Evolutionary conservation across 331 rosid species (phyloP), one percentile per base, ranked within the genome.

Genomic region (Quercus lobata): DNA sequence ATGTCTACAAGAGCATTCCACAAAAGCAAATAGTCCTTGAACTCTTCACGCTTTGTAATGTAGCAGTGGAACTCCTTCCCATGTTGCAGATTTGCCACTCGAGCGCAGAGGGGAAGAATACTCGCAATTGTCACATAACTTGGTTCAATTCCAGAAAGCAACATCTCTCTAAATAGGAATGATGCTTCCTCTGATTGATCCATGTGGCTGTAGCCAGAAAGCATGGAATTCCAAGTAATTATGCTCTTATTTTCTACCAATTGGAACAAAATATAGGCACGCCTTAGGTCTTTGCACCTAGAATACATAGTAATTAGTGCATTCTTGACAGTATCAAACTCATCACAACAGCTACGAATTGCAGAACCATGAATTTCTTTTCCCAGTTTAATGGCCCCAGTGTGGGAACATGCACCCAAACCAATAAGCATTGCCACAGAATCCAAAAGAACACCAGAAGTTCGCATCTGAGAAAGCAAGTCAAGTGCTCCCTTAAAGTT

Each of bases 11-110:
- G 90, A 57, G 93, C 86, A 83, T 96, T 96, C 99, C 97, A 83
- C 82, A 91, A 76, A 17, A 90, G 69, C 35, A 96, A 84, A 69
- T 81, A 60, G 66, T 87, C 86, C 71, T 61, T 68, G 35, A 93
- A 88, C 80, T 78, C 88, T 75, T 80, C 84, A 37, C 74, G 85
- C 79, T 92, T 96, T 60, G 80, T 74, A 65, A 96, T 90, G 83
- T 90, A 93, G 85, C 97, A 89, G 79, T 96, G 98, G 76, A 93
- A 93, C 84, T 93, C 99, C 77, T 88, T 93, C 49, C 98, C 98
- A 29, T 91, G 97, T 76, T 91, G 94, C 69, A 96, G 91, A 85
- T 96, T 87, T 21, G 94, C 93, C 55, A 88, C 88, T 79, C 97
- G 93, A 71, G 98, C 96, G 49, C 97, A 94, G 19, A 94, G 90